Percentiles rank a stretch among this genome's conserved stretches.
Evolutionary conservation across 1,139 yeast genomes (phyloP).

Genomic region (Hemisphaericaspora xylanilytica): DNA sequence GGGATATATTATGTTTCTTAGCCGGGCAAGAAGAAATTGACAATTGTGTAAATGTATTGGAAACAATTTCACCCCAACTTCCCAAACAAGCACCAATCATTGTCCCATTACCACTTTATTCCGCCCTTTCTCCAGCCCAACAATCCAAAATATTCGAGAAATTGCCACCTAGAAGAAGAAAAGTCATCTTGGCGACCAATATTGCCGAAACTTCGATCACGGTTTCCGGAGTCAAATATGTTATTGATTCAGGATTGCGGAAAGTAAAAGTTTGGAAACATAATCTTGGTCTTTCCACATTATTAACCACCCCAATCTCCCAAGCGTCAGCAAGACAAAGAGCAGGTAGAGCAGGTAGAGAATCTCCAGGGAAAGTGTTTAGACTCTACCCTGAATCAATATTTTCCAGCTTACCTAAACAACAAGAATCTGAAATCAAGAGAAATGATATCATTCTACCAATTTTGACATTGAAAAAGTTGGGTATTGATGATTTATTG

Average conservation of each 20-base stretch:
- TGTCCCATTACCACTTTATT: slow-evolving; percentile 82
- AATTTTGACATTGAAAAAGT: slow-evolving; percentile 73
- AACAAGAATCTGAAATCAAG: slow-evolving; percentile 90
- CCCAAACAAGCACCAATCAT: slow-evolving; percentile 76
- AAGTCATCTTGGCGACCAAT: slow-evolving; percentile 86
- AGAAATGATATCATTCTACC: slow-evolving; percentile 86
- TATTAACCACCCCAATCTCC: slow-evolving; percentile 87
- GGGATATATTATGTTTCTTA: slow-evolving; percentile 85
- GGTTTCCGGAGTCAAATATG: slow-evolving; percentile 92
- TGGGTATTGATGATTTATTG: slow-evolving; percentile 79
- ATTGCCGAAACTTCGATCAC: slow-evolving; percentile 98
- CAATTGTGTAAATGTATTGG: slow-evolving; percentile 65
- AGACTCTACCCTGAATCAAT: slow-evolving; percentile 77
- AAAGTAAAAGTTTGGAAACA: slow-evolving; percentile 96
- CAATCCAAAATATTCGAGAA: slow-evolving; percentile 76
- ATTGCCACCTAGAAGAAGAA: slow-evolving; percentile 60
- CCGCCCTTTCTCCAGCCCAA: slow-evolving; percentile 82
- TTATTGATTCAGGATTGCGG: slow-evolving; percentile 86
- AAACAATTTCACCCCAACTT: slow-evolving; percentile 58
- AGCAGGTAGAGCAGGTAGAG: slow-evolving; percentile 99
- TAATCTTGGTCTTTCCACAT: slow-evolving; percentile 83
- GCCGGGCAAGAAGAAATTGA: slow-evolving; percentile 99
- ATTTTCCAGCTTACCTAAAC: slow-evolving; percentile 56
- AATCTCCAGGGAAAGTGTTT: slow-evolving; percentile 82
- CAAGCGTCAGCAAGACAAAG: slow-evolving; percentile 94